Base-by-base conservation (phyloP, 106 monocot species). In the Acanthochlamys bracteata region DNA sequence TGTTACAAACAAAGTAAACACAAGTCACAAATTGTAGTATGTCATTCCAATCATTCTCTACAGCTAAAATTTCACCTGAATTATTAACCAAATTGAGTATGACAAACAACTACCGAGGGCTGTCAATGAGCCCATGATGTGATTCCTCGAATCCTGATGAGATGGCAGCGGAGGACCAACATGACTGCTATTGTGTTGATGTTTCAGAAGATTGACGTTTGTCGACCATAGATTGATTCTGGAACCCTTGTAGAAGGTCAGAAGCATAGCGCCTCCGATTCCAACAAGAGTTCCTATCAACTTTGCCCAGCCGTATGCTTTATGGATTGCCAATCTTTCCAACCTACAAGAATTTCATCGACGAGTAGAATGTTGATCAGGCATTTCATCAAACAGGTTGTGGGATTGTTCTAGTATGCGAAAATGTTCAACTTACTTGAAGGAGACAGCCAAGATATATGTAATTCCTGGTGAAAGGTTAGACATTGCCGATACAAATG, bases 241-340 rank as follows among this genome's bases (percentile, higher is more conserved):
- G 15, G 68, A 26, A 7, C 77, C 77, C 59, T 66, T 73, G 73
- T 82, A 82, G 25, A 82, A 77, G 12, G 82, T 82, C 6, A 82
- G 63, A 16, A 82, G 13, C 77, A 77, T 82, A 15, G 82, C 76
- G 0, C 82, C 82, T 4, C 64, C 42, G 11, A 81, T 1, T 1
- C 80, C 75, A 0, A 72, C 41, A 11, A 76, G 45, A 12, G 76
- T 82, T 2, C 76, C 81, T 2, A 59, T 15, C 14, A 73, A 58
- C 53, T 80, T 80, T 0, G 71, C 75, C 39, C 64, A 25, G 3
- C 79, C 79, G 1, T 62, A 59, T 13, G 19, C 24, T 40, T 24
- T 64, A 25, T 16, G 4, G 53, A 71, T 61, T 4, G 20, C 45
- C 0, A 77, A 14, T 12, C 22, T 66, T 42, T 77, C 76, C 41